Percentiles rank a stretch among this genome's conserved stretches.
Evolutionary conservation across 2,329 filamentous ascomycete species (phyloP).

Genomic region (Clonostachys rhizophaga): DNA sequence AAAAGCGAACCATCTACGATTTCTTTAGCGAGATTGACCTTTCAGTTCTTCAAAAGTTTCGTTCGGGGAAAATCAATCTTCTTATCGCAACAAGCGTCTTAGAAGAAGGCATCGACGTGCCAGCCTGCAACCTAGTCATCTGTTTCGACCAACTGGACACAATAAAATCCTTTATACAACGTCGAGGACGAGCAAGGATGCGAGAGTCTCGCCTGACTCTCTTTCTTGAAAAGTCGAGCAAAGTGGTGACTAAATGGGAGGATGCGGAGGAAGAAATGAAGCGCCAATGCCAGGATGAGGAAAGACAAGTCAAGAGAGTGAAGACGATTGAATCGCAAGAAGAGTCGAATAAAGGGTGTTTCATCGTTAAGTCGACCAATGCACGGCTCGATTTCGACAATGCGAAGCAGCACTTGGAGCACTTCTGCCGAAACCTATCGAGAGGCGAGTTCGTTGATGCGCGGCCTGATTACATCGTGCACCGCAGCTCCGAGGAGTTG

Average conservation of each 20-base stretch:
- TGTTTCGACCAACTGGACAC: conserved; percentile 47
- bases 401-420: conserved; percentile 70
- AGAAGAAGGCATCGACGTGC: conserved; percentile 65
- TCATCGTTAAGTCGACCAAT: conserved; percentile 37
- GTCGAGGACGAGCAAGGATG: conserved; percentile 48
- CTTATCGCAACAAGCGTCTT: conserved; percentile 60
- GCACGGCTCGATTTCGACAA: conserved; percentile 70
- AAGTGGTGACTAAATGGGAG: conserved; percentile 48
- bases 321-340: conserved; percentile 40
- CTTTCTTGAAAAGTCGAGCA: conserved; percentile 24
- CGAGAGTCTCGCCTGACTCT: conserved; percentile 44
- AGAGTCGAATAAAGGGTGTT: conserved; percentile 12
- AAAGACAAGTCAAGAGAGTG: conserved; percentile 41
- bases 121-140: conserved; percentile 57
- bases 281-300: conserved; percentile 60
- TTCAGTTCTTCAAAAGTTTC: conserved; percentile 40
- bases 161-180: conserved; percentile 55
- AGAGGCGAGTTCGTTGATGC: conserved; percentile 55
- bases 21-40: conserved; percentile 20
- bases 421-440: conserved; percentile 69
- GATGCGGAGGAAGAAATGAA: conserved; percentile 71
- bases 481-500: conserved; percentile 21
- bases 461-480: conserved; percentile 63
- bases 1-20: conserved; percentile 34
- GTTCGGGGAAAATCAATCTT: conserved; percentile 47